Conservation (phyloP, 2,329 filamentous ascomycete genomes). For the Mycosphaerella sp. region DNA sequence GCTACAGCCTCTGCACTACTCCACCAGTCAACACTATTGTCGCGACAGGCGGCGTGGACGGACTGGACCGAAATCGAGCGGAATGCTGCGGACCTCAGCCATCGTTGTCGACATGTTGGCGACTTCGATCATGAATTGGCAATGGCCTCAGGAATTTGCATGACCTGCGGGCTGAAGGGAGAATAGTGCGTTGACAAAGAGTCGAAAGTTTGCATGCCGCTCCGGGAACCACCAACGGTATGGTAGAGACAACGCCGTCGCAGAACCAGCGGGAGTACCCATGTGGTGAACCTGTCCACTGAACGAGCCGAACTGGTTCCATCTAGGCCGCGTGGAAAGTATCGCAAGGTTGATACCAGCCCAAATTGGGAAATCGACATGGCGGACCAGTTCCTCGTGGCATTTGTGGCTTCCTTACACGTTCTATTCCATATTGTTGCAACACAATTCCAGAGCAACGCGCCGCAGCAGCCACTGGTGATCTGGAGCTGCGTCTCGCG, state of each 20-base stretch:
- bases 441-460: no score
- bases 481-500: no score
- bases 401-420: not conserved
- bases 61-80: no score
- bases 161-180: not conserved
- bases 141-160: no score
- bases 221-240: not conserved
- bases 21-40: no score
- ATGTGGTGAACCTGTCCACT: not conserved
- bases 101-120: no score
- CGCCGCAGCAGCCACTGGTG: no score
- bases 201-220: not conserved
- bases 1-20: no score
- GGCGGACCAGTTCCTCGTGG: not conserved
- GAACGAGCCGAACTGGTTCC: not conserved
- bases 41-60: no score
- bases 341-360: not conserved
- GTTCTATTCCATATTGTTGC: not conserved
- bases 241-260: not conserved
- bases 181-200: not conserved
- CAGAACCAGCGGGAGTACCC: not conserved
- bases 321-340: not conserved
- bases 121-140: no score
- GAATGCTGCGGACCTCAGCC: no score
- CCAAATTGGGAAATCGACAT: not conserved